phyloP scores from a whole-genome alignment of 2,329 filamentous ascomycete species.

The Immersiporthe knoxdaviesiana region DNA sequence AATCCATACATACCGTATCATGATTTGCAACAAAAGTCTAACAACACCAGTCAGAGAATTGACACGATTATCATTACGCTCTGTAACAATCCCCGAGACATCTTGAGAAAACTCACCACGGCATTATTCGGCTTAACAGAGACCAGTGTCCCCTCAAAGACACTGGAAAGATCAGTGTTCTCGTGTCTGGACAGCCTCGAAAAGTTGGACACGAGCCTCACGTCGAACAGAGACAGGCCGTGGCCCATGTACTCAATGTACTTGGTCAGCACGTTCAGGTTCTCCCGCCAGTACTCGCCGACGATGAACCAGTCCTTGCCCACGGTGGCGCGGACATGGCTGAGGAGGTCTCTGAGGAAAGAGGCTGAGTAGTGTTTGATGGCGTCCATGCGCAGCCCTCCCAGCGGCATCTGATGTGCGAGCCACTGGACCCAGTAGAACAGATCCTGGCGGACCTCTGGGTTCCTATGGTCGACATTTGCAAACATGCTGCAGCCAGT shows the following conservation, averaged over 20 bases:
- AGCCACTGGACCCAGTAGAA: conserved; percentile 42
- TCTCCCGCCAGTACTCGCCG: conserved; percentile 70
- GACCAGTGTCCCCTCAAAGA: conserved; percentile 63
- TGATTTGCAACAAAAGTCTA: conserved; percentile 70
- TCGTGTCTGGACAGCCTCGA: conserved; percentile 57
- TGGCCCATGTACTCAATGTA: conserved; percentile 63
- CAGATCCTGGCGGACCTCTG: conserved; percentile 39
- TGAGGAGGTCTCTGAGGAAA: conserved; percentile 39
- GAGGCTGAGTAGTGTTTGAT: conserved; percentile 41
- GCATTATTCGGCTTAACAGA: conserved; percentile 56
- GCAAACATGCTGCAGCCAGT: conserved; percentile 39
- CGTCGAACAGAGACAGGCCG: conserved; percentile 64
- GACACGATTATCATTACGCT: not conserved
- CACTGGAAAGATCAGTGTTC: conserved; percentile 59
- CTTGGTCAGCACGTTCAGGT: conserved; percentile 55
- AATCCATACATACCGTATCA: conserved; percentile 53
- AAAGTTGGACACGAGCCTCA: conserved; percentile 68
- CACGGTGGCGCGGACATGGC: conserved; percentile 34
- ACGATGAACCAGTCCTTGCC: conserved; percentile 65
- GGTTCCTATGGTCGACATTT: conserved; percentile 40
- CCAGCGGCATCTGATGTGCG: conserved; percentile 36
- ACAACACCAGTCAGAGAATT: not conserved
- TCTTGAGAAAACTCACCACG: conserved; percentile 50
- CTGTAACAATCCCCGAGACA: not conserved
- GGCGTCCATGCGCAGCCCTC: conserved; percentile 42